These are phyloP conservation scores for Saussurea involucrata DNA, from an alignment of 129 eudicot species.

Conservation along the genomic window DNA sequence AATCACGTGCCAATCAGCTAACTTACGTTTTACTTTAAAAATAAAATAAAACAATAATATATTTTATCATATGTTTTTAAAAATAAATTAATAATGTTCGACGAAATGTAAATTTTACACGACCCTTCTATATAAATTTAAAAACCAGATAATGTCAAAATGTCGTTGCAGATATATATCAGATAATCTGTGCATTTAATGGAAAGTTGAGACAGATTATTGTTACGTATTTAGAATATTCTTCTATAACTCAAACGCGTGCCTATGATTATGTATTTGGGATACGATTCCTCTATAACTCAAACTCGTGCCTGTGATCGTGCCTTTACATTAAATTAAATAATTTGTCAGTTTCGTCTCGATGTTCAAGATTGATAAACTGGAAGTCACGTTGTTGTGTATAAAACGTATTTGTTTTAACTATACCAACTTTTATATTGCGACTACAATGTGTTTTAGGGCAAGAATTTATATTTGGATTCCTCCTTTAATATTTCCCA, in stretches of 20 bases:
- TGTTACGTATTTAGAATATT: background rate
- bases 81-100: too few species aligned
- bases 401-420: background rate
- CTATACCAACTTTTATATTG: background rate
- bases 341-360: background rate
- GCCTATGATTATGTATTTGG: too few species aligned
- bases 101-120: too few species aligned
- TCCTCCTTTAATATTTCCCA: background rate
- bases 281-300: background rate
- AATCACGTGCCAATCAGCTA: constrained; percentile 20
- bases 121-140: too few species aligned
- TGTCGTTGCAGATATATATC: background rate
- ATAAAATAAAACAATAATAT: background rate
- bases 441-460: background rate
- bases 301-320: background rate
- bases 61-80: background rate
- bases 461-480: background rate
- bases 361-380: background rate
- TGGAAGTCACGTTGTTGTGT: background rate
- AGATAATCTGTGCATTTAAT: background rate
- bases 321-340: background rate
- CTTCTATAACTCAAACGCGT: background rate
- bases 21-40: background rate
- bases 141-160: background rate
- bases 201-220: background rate